Percentiles rank a stretch among this genome's conserved stretches.
Evolutionary conservation across 164 flowering plant genomes (phyloP).

Genomic region (Nymphaea thermarum): DNA sequence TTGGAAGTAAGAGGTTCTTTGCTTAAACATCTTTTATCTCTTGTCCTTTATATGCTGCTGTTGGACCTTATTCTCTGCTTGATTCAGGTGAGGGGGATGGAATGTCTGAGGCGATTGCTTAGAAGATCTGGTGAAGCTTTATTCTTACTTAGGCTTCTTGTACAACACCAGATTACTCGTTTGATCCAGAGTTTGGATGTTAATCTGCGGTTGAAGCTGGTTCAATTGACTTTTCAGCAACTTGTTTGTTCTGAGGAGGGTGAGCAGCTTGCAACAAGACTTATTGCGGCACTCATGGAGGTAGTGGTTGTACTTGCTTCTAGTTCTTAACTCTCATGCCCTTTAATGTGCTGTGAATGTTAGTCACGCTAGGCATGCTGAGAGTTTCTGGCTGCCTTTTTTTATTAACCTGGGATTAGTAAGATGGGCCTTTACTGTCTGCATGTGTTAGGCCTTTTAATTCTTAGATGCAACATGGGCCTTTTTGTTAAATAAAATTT

Average conservation of each 20-base stretch:
- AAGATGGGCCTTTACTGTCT: neutral
- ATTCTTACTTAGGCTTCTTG: slow-evolving; percentile 76
- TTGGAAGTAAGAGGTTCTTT: slow-evolving; percentile 58
- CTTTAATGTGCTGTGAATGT: neutral
- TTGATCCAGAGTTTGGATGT: slow-evolving; percentile 66
- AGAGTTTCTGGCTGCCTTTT: neutral
- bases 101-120: slow-evolving; percentile 84
- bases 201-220: slow-evolving; percentile 30
- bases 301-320: slow-evolving; percentile 52
- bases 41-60: neutral
- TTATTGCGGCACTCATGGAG: slow-evolving; percentile 88
- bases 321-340: neutral
- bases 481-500: too few relatives aligned
- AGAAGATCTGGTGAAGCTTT: slow-evolving; percentile 89
- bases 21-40: neutral
- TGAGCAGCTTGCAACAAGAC: slow-evolving; percentile 78
- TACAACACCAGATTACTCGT: slow-evolving; percentile 78
- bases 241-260: slow-evolving; percentile 94
- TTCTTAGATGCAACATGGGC: neutral
- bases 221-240: slow-evolving; percentile 83
- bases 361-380: neutral
- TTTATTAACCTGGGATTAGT: neutral
- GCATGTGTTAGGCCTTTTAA: too few relatives aligned
- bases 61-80: slow-evolving; percentile 2
- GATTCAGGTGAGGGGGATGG: slow-evolving; percentile 90